Conservation (phyloP, 139 green algal genomes). For the Haematococcus sp. region DNA sequence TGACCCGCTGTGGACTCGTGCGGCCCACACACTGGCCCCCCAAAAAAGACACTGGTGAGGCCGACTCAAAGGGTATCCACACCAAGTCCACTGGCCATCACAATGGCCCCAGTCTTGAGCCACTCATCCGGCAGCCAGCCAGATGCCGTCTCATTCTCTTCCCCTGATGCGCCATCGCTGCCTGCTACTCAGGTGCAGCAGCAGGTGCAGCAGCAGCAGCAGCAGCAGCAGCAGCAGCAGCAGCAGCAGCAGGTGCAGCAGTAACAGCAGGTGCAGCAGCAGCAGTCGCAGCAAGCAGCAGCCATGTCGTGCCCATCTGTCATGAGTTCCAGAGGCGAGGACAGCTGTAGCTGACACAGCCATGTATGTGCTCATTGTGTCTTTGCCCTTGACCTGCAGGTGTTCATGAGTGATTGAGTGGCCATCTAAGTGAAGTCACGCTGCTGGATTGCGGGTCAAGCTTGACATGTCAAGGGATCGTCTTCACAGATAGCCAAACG, state of each 20-base stretch:
- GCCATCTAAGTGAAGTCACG: too few relatives aligned
- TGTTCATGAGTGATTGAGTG: too few relatives aligned
- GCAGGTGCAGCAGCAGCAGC: background rate
- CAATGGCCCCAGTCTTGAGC: background rate
- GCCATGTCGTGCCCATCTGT: background rate
- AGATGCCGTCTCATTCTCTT: background rate
- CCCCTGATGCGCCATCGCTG: background rate
- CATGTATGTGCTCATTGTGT: too few relatives aligned
- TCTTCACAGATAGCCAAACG: too few relatives aligned
- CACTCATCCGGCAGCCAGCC: background rate
- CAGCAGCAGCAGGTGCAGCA: slow-evolving; percentile 6
- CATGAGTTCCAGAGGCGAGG: too few relatives aligned
- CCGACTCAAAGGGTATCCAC: background rate
- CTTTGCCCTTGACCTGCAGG: too few relatives aligned
- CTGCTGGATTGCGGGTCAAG: too few relatives aligned
- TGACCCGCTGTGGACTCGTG: background rate
- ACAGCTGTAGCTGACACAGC: too few relatives aligned
- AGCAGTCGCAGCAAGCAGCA: too few relatives aligned
- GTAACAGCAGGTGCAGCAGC: slow-evolving; percentile 3
- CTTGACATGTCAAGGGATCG: too few relatives aligned
- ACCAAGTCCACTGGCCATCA: background rate
- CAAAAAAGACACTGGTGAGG: background rate
- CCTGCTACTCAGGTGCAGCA: background rate
- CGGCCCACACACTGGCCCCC: background rate
- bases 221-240: background rate